phyloP scores from a whole-genome alignment of 306 rosid species.

The Inga oerstediana region DNA sequence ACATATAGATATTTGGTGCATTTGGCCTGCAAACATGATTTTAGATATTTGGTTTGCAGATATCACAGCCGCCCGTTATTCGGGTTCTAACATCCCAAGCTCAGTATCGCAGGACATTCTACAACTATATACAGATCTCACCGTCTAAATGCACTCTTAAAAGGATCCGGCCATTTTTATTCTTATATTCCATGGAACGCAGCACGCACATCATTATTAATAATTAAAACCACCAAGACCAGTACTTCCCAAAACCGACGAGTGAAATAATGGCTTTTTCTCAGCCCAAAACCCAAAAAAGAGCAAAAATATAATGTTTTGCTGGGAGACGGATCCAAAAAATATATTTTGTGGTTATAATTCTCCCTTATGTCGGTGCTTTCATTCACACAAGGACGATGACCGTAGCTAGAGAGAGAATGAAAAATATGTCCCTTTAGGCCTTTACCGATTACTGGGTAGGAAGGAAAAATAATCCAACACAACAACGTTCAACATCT shows the following conservation, averaged over 20 bases:
- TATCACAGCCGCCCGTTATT: too few species aligned
- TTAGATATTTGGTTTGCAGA: too few species aligned
- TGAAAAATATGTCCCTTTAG: not conserved
- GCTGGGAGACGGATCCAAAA: not conserved
- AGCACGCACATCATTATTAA: not conserved
- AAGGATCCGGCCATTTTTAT: not conserved
- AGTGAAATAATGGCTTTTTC: too few species aligned
- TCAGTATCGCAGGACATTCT: not conserved
- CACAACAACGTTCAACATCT: constrained; percentile 18
- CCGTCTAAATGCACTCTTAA: not conserved
- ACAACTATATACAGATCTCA: not conserved
- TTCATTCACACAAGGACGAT: not conserved
- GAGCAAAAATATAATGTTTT: too few species aligned
- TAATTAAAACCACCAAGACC: too few species aligned
- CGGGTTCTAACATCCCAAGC: not conserved
- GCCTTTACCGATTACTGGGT: not conserved
- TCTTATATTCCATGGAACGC: not conserved
- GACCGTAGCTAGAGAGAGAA: not conserved
- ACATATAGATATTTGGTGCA: too few species aligned
- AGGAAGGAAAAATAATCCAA: constrained; percentile 15
- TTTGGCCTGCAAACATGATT: too few species aligned
- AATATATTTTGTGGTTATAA: constrained; percentile 2
- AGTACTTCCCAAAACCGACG: too few species aligned
- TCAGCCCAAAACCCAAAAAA: too few species aligned
- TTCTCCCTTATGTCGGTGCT: not conserved